Conservation (phyloP, 2,329 filamentous ascomycete species). For the Colletotrichum plurivorum region DNA sequence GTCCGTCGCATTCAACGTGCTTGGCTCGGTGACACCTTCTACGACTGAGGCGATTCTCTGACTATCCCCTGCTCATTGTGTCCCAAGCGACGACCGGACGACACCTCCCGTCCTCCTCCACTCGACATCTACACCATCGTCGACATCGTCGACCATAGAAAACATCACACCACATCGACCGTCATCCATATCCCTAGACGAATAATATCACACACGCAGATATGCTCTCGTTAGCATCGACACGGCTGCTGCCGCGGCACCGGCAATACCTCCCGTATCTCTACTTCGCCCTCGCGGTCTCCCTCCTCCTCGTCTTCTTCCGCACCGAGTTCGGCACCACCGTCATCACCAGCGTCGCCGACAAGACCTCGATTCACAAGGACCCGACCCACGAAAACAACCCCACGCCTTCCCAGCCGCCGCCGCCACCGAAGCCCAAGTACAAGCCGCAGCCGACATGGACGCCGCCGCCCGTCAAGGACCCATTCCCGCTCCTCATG, state of each 20-base stretch:
- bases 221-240: conserved; percentile 31
- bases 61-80: too few relatives aligned
- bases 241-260: conserved; percentile 22
- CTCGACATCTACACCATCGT: neutral
- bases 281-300: conserved; percentile 3
- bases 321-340: conserved; percentile 6
- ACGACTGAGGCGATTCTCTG: too few relatives aligned
- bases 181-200: neutral
- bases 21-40: too few relatives aligned
- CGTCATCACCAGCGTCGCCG: neutral
- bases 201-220: neutral
- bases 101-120: too few relatives aligned
- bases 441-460: conserved; percentile 36
- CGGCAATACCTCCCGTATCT: neutral
- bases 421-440: conserved; percentile 8
- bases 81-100: too few relatives aligned
- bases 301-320: conserved; percentile 22
- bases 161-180: neutral
- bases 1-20: too few relatives aligned
- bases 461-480: conserved; percentile 54
- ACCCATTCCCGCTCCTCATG: conserved; percentile 59
- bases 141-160: too few relatives aligned
- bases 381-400: neutral
- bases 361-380: neutral
- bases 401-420: neutral